Base-by-base conservation (phyloP, 495 filamentous ascomycete species). In the Tuber calosporum region DNA sequence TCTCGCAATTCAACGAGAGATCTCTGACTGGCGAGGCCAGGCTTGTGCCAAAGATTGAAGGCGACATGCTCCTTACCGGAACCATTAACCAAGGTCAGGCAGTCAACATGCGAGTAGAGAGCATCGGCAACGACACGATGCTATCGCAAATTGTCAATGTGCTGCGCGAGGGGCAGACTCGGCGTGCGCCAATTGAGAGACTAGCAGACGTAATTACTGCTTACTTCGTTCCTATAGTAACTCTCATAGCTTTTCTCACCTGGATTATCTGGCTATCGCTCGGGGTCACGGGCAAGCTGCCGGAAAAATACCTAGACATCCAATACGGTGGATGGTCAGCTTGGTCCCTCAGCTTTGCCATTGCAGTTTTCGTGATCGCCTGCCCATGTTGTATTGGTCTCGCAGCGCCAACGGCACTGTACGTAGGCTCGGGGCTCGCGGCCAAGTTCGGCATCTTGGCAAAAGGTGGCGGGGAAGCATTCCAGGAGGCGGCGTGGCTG, bases 381-480 rank as follows among this genome's bases (percentile, higher is more conserved):
- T 97, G 94, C 81, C 94, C 94, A 13, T 97, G 94, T 77, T 93
- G 94, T 30, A 87, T 97, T 66, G 94, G 90, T 3, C 88, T 97
- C 36, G 94, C 94, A 70, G 93, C 94, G 3, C 94, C 94, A 15
- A 97, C 94, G 0, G 94, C 94, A 0, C 87, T 97, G 38, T 95
- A 94, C 79, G 94, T 97, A 26, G 94, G 93, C 9, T 88, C 91
- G 70, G 93, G 92, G 0, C 82, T 97, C 4, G 94, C 94, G 19
- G 93, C 94, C 1, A 90, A 91, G 74, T 84, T 93, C 79, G 94
- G 94, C 5, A 94, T 97, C 69, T 83, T 97, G 4, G 94, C 93
- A 74, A 93, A 94, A 83, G 94, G 93, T 20, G 94, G 94, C n/a
- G 94, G 94, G 36, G 92, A 96, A 80, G 94, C 94, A 2, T 97